These are phyloP conservation scores for Stagonosporopsis cucurbitacearum DNA, from an alignment of 2,329 filamentous ascomycete genomes.

Conservation along the genomic window DNA sequence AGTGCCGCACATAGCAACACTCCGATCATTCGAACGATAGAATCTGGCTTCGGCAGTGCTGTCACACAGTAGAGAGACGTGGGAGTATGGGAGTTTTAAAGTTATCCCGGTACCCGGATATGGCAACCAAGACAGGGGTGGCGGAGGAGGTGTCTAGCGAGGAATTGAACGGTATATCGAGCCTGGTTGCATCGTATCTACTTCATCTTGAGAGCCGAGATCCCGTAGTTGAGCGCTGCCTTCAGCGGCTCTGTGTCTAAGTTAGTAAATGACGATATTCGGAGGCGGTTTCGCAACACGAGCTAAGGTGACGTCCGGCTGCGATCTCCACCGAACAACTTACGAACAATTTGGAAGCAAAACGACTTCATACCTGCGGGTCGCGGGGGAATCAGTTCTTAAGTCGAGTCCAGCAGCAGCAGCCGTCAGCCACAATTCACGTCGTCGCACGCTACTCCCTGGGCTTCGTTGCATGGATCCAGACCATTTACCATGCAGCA, in stretches of 20 bases:
- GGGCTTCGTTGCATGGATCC: background rate
- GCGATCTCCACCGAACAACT: background rate
- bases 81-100: background rate
- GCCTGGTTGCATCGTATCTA: slow-evolving; percentile 6
- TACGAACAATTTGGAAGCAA: background rate
- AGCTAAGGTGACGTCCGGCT: background rate
- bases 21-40: slow-evolving; percentile 23
- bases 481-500: slow-evolving; percentile 9
- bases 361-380: background rate
- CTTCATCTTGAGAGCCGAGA: background rate
- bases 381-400: slow-evolving; percentile 3
- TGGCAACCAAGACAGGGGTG: background rate
- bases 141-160: slow-evolving; percentile 1
- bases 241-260: background rate
- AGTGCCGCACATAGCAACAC: slow-evolving; percentile 33
- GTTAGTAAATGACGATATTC: slow-evolving; percentile 12
- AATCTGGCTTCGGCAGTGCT: background rate
- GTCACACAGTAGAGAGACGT: background rate
- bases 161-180: slow-evolving; percentile 11
- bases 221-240: background rate
- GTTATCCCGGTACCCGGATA: background rate
- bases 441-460: slow-evolving; percentile 13
- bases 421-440: slow-evolving; percentile 11
- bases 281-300: slow-evolving; percentile 6
- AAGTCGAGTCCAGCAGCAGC: slow-evolving; percentile 1